Evolutionary conservation across 2,329 filamentous ascomycete genomes (phyloP).

Genomic region (Xylariaceae sp.): DNA sequence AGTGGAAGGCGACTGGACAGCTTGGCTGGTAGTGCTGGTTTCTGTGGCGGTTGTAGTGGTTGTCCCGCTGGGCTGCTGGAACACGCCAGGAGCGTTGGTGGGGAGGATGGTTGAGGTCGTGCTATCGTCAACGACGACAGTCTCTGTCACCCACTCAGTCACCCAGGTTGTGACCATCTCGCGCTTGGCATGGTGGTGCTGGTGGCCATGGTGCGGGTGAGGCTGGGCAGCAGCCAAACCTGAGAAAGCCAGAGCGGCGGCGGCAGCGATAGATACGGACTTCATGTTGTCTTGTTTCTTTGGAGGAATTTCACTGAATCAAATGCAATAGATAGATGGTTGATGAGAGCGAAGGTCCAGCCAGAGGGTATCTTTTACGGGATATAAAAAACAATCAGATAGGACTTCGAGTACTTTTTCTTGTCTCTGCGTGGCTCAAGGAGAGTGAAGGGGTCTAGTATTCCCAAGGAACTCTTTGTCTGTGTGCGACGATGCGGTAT

Average conservation of each 20-base stretch:
- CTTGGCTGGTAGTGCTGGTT: constrained; percentile 16
- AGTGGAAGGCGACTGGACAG: too few relatives aligned
- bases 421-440: not conserved
- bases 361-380: constrained; percentile 24
- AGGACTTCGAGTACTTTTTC: constrained; percentile 7
- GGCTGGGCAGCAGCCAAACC: constrained; percentile 49
- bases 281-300: constrained; percentile 38
- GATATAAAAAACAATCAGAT: constrained; percentile 14
- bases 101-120: constrained; percentile 44
- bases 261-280: constrained; percentile 38
- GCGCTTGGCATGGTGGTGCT: constrained; percentile 38
- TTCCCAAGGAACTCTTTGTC: constrained; percentile 2
- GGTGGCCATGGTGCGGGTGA: constrained; percentile 38
- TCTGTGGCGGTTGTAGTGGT: constrained; percentile 24
- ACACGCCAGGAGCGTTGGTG: constrained; percentile 11
- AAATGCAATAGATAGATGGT: constrained; percentile 11
- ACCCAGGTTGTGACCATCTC: constrained; percentile 43
- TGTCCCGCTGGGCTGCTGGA: constrained; percentile 35
- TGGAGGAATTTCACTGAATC: constrained; percentile 8
- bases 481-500: constrained; percentile 7
- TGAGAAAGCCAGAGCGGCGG: constrained; percentile 42
- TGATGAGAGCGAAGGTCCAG: constrained; percentile 21
- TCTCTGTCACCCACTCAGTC: constrained; percentile 49
- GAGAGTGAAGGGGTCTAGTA: too few relatives aligned
- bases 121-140: constrained; percentile 48